phyloP scores from a whole-genome alignment of 805 yeast species.

The Metschnikowia shivogae region DNA sequence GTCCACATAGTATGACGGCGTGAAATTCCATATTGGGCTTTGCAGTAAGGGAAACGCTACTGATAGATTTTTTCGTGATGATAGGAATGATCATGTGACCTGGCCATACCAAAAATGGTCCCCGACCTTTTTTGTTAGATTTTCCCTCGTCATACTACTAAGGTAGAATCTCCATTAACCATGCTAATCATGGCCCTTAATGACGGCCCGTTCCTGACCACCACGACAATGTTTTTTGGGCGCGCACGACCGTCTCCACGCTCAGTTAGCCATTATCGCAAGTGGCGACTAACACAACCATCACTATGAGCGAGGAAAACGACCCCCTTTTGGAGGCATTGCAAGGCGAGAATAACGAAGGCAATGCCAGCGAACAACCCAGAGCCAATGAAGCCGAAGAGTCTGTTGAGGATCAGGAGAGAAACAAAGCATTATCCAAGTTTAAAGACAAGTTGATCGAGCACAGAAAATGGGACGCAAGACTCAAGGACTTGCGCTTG shows the following conservation, averaged over 20 bases:
- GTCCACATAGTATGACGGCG: slow-evolving; percentile 86
- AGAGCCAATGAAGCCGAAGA: slow-evolving; percentile 19
- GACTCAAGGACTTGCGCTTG: slow-evolving; percentile 77
- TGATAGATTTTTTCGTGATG: slow-evolving; percentile 3
- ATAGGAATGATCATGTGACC: slow-evolving; percentile 4
- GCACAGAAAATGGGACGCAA: slow-evolving; percentile 92
- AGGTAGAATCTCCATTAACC: no score
- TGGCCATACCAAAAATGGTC: neutral
- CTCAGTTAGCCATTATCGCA: slow-evolving; percentile 5
- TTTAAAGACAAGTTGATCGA: slow-evolving; percentile 85
- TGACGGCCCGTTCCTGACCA: neutral
- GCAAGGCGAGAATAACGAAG: slow-evolving; percentile 29
- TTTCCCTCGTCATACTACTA: no score
- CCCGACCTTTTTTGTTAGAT: neutral
- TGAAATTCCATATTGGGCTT: slow-evolving; percentile 75
- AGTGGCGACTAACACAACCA: slow-evolving; percentile 9
- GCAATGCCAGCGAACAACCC: slow-evolving; percentile 18
- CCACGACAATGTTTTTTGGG: neutral
- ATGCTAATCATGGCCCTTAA: no score
- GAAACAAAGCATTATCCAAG: slow-evolving; percentile 70
- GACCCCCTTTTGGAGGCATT: slow-evolving; percentile 77
- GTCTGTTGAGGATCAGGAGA: slow-evolving; percentile 54
- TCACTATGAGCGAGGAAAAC: slow-evolving; percentile 53
- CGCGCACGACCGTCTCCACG: slow-evolving; percentile 5
- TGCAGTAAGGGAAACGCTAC: slow-evolving; percentile 5